Base-by-base conservation (phyloP, 2,329 filamentous ascomycete species). In the Biscogniauxia marginata region DNA sequence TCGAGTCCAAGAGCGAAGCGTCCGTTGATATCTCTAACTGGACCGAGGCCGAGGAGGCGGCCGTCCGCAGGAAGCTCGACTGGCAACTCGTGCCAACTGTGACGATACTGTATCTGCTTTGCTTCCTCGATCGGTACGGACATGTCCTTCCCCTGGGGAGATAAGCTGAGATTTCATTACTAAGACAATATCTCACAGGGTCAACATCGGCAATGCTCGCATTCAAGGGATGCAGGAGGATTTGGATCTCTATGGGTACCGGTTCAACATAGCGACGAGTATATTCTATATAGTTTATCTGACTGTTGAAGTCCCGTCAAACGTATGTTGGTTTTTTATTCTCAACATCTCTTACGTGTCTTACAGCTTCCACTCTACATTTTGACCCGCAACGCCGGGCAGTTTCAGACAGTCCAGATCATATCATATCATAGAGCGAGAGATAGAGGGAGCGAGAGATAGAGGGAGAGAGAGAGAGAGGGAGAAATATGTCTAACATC, bases 251-350 rank as follows among this genome's bases (percentile, higher is more conserved):
- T 61, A 67, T 19, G 76, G 78, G n/a, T 71, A 76, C 50, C 76
- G 76, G 11, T 84, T 83, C 74, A 85, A 84, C 65, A 82, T 80
- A 74, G 78, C 80, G 0, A 77, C 83, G 1, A 83, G 81, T 51
- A 77, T 83, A 56, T 84, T 85, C 73, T 84, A 84, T 70, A 79
- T 85, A 57, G 67, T 80, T 54, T 84, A 84, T 69, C 73, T 83
- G 52, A 68, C 80, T 23, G 73, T 83, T 56, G 82, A 84, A 64
- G 74, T 84, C 0, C 82, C 82, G 2, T 79, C 77, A 66, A 83
- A 84, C 64, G 30, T 39, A 6, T 16, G 30, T 39, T 39, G 30
- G 3, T 39, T 6, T 39, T 39, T 39, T 13, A 16, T n/a, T n/a
- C 30, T 11, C n/a, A n/a, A n/a, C n/a, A n/a, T n/a, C n/a, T n/a